A percentile compares a stretch with the other conserved stretches of the same genome.
Conservation (phyloP, 1,284 basidiomycete genomes). For the Pholiota adiposa region DNA sequence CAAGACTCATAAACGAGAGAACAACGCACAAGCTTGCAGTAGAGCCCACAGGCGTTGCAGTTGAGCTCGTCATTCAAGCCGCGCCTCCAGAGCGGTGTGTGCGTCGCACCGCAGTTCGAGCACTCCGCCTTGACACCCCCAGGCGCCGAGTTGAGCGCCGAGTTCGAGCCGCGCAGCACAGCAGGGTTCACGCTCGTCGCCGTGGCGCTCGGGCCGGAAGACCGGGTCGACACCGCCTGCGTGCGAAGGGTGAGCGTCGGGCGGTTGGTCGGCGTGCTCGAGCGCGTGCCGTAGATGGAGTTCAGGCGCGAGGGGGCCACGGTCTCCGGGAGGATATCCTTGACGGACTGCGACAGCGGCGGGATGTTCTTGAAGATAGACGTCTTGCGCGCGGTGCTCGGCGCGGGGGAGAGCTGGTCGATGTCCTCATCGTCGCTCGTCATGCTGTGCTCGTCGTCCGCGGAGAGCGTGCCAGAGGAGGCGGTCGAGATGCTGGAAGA, state of each 20-base stretch:
- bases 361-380: conserved; percentile 36
- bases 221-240: conserved; percentile 45
- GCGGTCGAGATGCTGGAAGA: conserved; percentile 16
- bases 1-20: conserved; percentile 26
- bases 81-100: conserved; percentile 81
- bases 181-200: conserved; percentile 54
- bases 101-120: conserved; percentile 82
- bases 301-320: conserved; percentile 57
- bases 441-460: conserved; percentile 26
- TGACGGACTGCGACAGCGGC: conserved; percentile 41
- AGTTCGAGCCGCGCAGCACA: conserved; percentile 35
- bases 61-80: conserved; percentile 84
- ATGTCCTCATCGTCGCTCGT: conserved; percentile 31
- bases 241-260: conserved; percentile 63
- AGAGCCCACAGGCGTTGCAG: conserved; percentile 82
- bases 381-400: conserved; percentile 33
- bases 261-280: conserved; percentile 49
- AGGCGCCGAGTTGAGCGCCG: conserved; percentile 45
- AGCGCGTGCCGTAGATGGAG: conserved; percentile 49
- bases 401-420: conserved; percentile 28
- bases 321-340: conserved; percentile 47
- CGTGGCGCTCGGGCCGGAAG: conserved; percentile 65
- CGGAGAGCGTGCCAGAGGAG: conserved; percentile 20
- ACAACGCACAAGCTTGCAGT: conserved; percentile 71
- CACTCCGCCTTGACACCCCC: conserved; percentile 85